These are phyloP conservation scores for Myriosclerotinia curreyana DNA, from an alignment of 2,329 filamentous ascomycete species.

Conservation along the genomic window DNA sequence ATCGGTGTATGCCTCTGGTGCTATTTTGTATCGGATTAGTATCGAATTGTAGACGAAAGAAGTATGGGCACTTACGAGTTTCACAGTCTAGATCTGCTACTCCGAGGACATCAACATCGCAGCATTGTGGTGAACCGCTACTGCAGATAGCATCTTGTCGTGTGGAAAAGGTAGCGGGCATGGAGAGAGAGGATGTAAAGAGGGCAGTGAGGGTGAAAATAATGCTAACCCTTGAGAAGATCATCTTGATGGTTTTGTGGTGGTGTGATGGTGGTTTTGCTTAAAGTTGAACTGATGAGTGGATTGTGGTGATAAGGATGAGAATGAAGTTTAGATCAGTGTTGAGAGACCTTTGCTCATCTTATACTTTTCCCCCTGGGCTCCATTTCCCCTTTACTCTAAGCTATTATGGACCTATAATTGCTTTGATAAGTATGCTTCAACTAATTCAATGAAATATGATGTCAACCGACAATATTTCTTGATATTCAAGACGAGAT, in stretches of 20 bases:
- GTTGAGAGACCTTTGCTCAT: not conserved
- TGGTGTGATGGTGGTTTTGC: not conserved
- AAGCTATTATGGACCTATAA: too few relatives aligned
- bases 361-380: conserved; percentile 7
- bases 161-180: conserved; percentile 30
- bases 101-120: conserved; percentile 59
- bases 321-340: not conserved
- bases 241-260: conserved; percentile 27
- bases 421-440: not conserved
- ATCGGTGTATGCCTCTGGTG: conserved; percentile 42
- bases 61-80: conserved; percentile 45
- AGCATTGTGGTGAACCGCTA: conserved; percentile 50
- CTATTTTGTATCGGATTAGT: conserved; percentile 22
- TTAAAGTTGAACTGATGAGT: not conserved
- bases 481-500: not conserved
- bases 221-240: not conserved
- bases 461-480: not conserved
- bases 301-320: not conserved
- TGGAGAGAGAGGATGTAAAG: conserved; percentile 31
- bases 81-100: conserved; percentile 56
- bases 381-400: not conserved
- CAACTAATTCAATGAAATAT: conserved; percentile 1
- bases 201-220: conserved; percentile 30
- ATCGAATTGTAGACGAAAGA: not conserved
- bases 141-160: conserved; percentile 9